These are phyloP conservation scores for Penicillium pulvis DNA, from an alignment of 495 filamentous ascomycete genomes.

Conservation along the genomic window DNA sequence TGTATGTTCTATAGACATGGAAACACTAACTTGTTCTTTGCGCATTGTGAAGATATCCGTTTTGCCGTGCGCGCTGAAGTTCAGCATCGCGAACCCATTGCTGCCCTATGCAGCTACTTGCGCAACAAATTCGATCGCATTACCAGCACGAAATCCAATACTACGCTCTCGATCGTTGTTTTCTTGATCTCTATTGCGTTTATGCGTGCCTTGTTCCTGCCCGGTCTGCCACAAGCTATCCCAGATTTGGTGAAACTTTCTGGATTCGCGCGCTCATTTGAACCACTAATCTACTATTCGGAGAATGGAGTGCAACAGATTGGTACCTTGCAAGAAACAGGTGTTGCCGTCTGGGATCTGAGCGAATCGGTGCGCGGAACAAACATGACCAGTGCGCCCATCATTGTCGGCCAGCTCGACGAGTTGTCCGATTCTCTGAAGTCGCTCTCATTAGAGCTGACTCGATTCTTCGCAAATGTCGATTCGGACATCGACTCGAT, in stretches of 20 bases:
- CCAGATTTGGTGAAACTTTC: constrained; percentile 91
- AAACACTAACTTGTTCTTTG: constrained; percentile 39
- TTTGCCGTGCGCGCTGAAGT: constrained; percentile 85
- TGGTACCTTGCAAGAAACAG: constrained; percentile 81
- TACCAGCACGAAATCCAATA: constrained; percentile 64
- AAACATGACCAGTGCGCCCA: constrained; percentile 83
- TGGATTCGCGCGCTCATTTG: constrained; percentile 81
- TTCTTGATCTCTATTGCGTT: constrained; percentile 59
- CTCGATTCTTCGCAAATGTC: constrained; percentile 86
- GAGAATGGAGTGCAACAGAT: constrained; percentile 85
- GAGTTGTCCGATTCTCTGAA: constrained; percentile 81
- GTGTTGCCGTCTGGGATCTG: constrained; percentile 89
- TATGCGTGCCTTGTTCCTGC: constrained; percentile 66
- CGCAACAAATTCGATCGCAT: constrained; percentile 54
- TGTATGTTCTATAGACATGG: constrained; percentile 26
- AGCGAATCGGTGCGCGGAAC: constrained; percentile 84
- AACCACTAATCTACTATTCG: constrained; percentile 89
- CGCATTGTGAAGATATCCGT: constrained; percentile 67
- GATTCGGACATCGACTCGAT: constrained; percentile 91
- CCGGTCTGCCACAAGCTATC: constrained; percentile 64
- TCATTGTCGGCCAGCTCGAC: constrained; percentile 83
- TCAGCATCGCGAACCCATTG: constrained; percentile 82
- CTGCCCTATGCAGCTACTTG: constrained; percentile 66
- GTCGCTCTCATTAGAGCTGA: constrained; percentile 76
- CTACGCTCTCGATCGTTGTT: constrained; percentile 60